These are phyloP conservation scores for Pulchroboletus neoregius DNA, from an alignment of 1,284 basidiomycete genomes.

Conservation along the genomic window DNA sequence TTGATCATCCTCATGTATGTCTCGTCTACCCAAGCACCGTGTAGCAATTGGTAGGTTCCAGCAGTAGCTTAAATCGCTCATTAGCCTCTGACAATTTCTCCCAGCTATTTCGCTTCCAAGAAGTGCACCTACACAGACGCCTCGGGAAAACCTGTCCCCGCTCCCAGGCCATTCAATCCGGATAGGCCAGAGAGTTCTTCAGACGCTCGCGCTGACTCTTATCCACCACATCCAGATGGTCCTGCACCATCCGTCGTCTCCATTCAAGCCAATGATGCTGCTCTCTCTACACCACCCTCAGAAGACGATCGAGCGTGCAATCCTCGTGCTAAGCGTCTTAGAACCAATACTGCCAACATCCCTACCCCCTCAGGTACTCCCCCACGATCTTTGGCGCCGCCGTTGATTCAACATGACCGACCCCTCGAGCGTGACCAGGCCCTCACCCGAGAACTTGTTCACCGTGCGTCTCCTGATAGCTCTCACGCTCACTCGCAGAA, in stretches of 20 bases:
- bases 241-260: conserved; percentile 14
- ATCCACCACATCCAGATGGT: conserved; percentile 19
- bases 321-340: conserved; percentile 26
- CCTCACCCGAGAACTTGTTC: conserved; percentile 69
- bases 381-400: conserved; percentile 38
- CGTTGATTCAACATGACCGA: conserved; percentile 27
- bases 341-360: conserved; percentile 17
- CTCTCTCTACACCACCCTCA: conserved; percentile 16
- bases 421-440: conserved; percentile 53
- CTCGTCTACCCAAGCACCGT: conserved; percentile 51
- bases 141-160: conserved; percentile 71
- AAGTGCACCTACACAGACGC: conserved; percentile 76
- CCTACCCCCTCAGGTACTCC: conserved; percentile 37
- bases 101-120: conserved; percentile 75
- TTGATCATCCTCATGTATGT: conserved; percentile 12
- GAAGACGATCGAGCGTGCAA: conserved; percentile 31
- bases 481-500: conserved; percentile 2
- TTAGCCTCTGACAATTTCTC: conserved; percentile 11
- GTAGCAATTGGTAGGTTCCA: conserved; percentile 67
- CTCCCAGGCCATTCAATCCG: conserved; percentile 45
- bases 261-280: conserved; percentile 18
- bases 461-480: conserved; percentile 45
- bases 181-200: conserved; percentile 25
- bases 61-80: conserved; percentile 1
- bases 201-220: conserved; percentile 16